Percentiles rank a stretch among this genome's conserved stretches.
Conservation (phyloP, 2,329 filamentous ascomycete species). For the Aspergillus tamarii region DNA sequence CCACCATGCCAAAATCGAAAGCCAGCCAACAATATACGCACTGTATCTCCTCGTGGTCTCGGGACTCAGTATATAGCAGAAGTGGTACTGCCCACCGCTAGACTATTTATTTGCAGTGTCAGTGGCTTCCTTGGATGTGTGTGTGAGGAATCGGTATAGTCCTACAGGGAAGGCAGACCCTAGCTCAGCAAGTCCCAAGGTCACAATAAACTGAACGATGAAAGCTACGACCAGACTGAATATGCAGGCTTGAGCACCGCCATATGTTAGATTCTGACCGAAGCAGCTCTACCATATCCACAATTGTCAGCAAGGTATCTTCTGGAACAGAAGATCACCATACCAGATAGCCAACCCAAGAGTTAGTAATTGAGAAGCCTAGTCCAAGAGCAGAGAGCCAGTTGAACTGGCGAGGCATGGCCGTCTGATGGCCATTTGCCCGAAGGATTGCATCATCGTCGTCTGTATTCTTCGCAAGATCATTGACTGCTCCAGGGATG, state of each 20-base stretch:
- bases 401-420: conserved; percentile 7
- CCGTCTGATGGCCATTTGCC: neutral
- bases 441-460: conserved; percentile 1
- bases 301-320: neutral
- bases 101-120: neutral
- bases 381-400: conserved; percentile 6
- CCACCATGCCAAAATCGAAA: conserved; percentile 24
- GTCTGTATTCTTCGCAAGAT: neutral
- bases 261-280: conserved; percentile 16
- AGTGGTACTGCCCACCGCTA: conserved; percentile 14
- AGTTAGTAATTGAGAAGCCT: conserved; percentile 10
- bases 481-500: neutral
- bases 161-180: conserved; percentile 29
- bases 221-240: conserved; percentile 25
- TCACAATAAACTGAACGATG: conserved; percentile 25
- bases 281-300: conserved; percentile 8
- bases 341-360: conserved; percentile 11
- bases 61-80: conserved; percentile 25
- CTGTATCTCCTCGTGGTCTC: conserved; percentile 10
- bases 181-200: conserved; percentile 28
- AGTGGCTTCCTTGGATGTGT: neutral
- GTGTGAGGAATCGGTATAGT: conserved; percentile 21
- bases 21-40: conserved; percentile 24
- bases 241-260: conserved; percentile 25
- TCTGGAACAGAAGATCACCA: neutral